phyloP scores from a whole-genome alignment of 2,329 filamentous ascomycete genomes.

The Fusarium sp. region DNA sequence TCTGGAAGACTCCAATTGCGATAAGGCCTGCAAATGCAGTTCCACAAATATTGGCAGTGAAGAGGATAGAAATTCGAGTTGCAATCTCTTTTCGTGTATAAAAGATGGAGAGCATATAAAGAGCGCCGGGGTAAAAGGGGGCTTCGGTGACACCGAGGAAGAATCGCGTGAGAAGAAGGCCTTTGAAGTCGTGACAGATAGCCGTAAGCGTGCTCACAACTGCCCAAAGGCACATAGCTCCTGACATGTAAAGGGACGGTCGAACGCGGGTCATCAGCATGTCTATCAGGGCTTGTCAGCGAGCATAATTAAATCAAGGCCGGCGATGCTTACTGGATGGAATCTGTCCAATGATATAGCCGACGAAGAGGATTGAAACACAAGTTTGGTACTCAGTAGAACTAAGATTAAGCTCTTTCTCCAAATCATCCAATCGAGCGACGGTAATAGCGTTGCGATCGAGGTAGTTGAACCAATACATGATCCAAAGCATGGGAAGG shows the following conservation, averaged over 20 bases:
- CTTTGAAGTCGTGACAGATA: constrained; percentile 56
- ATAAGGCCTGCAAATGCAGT: constrained; percentile 59
- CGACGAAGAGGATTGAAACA: constrained; percentile 52
- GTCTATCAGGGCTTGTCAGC: constrained; percentile 49
- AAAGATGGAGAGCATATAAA: constrained; percentile 63
- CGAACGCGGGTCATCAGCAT: constrained; percentile 56
- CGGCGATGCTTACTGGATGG: constrained; percentile 48
- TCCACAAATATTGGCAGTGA: constrained; percentile 54
- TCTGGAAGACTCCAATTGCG: constrained; percentile 55
- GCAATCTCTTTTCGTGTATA: constrained; percentile 64
- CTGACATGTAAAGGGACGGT: constrained; percentile 59
- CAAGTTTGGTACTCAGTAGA: constrained; percentile 53
- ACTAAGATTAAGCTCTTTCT: constrained; percentile 63
- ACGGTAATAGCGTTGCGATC: constrained; percentile 69
- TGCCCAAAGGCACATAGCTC: constrained; percentile 56
- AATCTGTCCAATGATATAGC: constrained; percentile 53
- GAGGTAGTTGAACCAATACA: constrained; percentile 58
- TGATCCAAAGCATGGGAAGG: constrained; percentile 51
- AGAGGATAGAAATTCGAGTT: constrained; percentile 58
- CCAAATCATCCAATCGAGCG: constrained; percentile 65
- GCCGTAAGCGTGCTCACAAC: constrained; percentile 57
- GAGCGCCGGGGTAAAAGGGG: constrained; percentile 53
- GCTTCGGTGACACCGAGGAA: constrained; percentile 58
- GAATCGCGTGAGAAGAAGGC: constrained; percentile 58
- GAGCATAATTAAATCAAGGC: too few relatives aligned